phyloP scores from a whole-genome alignment of 495 filamentous ascomycete genomes.

The Astrothelium subdiscretum region DNA sequence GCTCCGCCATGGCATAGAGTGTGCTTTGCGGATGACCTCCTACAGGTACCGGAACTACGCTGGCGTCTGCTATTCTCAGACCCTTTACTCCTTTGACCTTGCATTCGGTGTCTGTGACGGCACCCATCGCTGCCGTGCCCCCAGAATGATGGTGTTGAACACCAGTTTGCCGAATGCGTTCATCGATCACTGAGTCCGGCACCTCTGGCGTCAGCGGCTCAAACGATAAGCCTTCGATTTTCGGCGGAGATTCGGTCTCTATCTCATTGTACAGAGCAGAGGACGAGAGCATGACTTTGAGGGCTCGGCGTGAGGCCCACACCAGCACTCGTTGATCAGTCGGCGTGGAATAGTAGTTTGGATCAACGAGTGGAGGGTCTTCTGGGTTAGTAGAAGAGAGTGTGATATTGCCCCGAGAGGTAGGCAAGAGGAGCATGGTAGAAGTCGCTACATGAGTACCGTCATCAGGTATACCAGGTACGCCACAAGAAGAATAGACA shows the following conservation, averaged over 20 bases:
- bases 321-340: neutral
- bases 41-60: neutral
- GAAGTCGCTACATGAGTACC: neutral
- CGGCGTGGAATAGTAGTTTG: constrained; percentile 24
- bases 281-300: neutral
- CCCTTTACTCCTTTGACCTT: neutral
- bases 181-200: neutral
- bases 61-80: neutral
- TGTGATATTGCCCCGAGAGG: constrained; percentile 14
- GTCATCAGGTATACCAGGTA: neutral
- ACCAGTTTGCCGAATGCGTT: neutral
- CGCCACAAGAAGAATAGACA: neutral
- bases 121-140: neutral
- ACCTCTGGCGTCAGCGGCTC: neutral
- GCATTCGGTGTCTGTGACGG: neutral
- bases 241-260: neutral
- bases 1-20: neutral
- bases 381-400: constrained; percentile 14
- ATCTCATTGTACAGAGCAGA: neutral
- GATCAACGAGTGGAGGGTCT: constrained; percentile 14
- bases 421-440: neutral
- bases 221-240: neutral
- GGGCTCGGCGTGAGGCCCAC: neutral
- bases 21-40: neutral
- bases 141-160: neutral